Evolutionary conservation across 345 rosid genomes (phyloP).

Genomic region (Physaria fendleri): DNA sequence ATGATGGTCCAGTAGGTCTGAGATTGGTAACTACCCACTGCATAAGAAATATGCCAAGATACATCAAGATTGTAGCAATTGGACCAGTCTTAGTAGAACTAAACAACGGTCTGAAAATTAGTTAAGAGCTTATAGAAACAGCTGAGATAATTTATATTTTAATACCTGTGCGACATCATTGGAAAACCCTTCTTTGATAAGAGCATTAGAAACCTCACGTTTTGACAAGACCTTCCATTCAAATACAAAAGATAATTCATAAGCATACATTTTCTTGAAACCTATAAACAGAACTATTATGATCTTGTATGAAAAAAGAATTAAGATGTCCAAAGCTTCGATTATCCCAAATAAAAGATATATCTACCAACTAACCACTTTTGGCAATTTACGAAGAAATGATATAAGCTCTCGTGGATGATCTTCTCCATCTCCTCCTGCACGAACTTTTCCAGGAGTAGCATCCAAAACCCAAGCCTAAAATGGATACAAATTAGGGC

Average conservation of each 20-base stretch:
- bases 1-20: constrained; percentile 39
- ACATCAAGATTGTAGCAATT: constrained; percentile 14
- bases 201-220: constrained; percentile 25
- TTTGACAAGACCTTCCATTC: constrained; percentile 26
- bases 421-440: constrained; percentile 84
- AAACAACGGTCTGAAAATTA: not conserved
- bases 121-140: not conserved
- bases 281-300: not conserved
- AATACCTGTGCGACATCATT: constrained; percentile 32
- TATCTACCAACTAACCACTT: constrained; percentile 68
- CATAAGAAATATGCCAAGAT: no score
- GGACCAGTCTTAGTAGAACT: not conserved
- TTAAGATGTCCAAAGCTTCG: not conserved
- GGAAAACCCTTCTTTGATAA: constrained; percentile 33
- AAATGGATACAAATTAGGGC: not conserved
- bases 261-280: no score
- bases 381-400: constrained; percentile 56
- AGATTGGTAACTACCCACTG: constrained; percentile 97
- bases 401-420: constrained; percentile 85
- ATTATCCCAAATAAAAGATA: no score
- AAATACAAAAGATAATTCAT: constrained; percentile 12
- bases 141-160: not conserved
- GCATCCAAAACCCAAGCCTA: constrained; percentile 98
- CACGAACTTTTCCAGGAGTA: constrained; percentile 89
- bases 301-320: not conserved